Conservation (phyloP, 305 asterid genomes). For the Fraxinus velutina region DNA sequence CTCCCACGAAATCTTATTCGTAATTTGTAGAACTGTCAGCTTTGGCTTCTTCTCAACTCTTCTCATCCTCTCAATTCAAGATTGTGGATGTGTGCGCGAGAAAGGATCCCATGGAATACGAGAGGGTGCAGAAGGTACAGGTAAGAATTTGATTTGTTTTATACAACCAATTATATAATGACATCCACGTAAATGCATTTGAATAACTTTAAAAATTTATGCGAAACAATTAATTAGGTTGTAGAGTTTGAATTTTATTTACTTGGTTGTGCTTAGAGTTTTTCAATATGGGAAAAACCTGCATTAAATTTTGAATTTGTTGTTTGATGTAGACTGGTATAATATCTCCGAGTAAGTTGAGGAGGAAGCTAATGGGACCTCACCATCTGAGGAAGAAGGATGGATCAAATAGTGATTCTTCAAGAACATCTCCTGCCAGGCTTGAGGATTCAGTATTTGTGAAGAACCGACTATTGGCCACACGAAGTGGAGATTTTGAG, state of each 20-base stretch:
- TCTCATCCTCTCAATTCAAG: not conserved
- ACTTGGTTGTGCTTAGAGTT: not conserved
- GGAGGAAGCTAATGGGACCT: conserved; percentile 75
- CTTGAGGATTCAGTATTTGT: conserved; percentile 71
- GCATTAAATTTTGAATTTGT: not conserved
- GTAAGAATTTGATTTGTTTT: not conserved
- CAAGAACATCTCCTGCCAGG: conserved; percentile 87
- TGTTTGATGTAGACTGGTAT: conserved; percentile 58
- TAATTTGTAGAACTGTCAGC: not conserved
- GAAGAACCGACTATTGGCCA: conserved; percentile 66
- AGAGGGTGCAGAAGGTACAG: not conserved
- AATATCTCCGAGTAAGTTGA: conserved; percentile 84
- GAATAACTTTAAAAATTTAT: not conserved
- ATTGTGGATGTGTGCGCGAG: not conserved
- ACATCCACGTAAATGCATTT: not conserved
- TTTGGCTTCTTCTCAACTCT: not conserved
- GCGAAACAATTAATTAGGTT: not conserved
- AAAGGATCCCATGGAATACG: not conserved
- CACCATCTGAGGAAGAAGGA: conserved; percentile 42
- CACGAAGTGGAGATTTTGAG: conserved; percentile 48
- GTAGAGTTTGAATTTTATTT: not conserved
- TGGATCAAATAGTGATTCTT: conserved; percentile 76
- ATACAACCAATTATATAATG: not conserved
- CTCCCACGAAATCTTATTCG: not conserved
- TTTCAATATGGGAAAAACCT: conserved; percentile 7